Conservation (phyloP, 129 eudicot species). For the Calendula officinalis region DNA sequence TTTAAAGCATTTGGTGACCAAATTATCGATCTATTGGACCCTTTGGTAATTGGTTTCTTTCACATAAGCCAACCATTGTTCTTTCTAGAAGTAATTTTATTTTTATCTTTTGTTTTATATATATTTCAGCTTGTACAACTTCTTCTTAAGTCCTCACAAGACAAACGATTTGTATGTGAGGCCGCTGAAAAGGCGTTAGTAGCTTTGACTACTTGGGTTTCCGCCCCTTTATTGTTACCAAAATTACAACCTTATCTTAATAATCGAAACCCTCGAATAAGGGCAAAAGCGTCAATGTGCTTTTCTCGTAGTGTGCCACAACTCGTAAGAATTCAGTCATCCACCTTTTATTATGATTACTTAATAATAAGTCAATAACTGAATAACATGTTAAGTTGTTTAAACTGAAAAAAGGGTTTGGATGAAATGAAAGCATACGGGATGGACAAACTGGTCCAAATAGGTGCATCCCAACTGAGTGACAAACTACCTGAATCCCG, state of each 20-base stretch:
- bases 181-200: conserved; percentile 57
- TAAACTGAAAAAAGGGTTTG: conserved; percentile 39
- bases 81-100: not conserved
- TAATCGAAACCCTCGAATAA: conserved; percentile 62
- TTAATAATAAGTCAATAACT: no score
- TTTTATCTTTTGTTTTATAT: not conserved
- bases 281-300: conserved; percentile 73
- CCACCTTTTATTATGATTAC: no score
- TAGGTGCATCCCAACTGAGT: conserved; percentile 62
- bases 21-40: conserved; percentile 57
- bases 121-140: conserved; percentile 30
- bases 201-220: conserved; percentile 50
- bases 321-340: conserved; percentile 39
- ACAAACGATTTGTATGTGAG: conserved; percentile 24
- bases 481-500: conserved; percentile 79
- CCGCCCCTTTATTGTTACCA: conserved; percentile 53
- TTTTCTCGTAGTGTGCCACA: conserved; percentile 55
- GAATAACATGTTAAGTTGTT: not conserved
- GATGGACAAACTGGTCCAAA: conserved; percentile 55
- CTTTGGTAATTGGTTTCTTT: conserved; percentile 35
- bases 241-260: conserved; percentile 65
- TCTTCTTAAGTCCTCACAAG: conserved; percentile 80
- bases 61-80: not conserved
- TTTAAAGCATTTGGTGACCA: conserved; percentile 64
- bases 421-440: conserved; percentile 59